Conservation (phyloP, 345 rosid genomes). For the Conringia planisiliqua region DNA sequence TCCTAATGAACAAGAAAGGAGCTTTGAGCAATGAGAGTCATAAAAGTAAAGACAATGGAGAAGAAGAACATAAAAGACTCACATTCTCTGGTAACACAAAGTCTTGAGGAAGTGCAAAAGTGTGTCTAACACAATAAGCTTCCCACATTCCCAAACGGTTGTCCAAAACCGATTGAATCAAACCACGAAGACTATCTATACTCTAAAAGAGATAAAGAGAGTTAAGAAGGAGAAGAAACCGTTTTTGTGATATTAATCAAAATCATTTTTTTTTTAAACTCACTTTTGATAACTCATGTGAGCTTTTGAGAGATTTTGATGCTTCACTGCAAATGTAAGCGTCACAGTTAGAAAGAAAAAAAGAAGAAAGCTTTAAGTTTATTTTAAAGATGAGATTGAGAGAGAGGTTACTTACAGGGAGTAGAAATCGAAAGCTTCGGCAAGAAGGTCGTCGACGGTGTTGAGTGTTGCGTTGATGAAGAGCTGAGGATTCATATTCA, state of each 20-base stretch:
- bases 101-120: slow-evolving; percentile 74
- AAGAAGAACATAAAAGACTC: slow-evolving; percentile 20
- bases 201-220: slow-evolving; percentile 42
- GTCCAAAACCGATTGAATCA: slow-evolving; percentile 54
- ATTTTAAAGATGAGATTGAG: not conserved
- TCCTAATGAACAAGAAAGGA: slow-evolving; percentile 33
- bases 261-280: too few species aligned
- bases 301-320: slow-evolving; percentile 42
- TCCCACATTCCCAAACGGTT: slow-evolving; percentile 67
- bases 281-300: slow-evolving; percentile 58
- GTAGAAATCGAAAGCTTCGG: slow-evolving; percentile 63
- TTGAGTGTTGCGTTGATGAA: slow-evolving; percentile 78
- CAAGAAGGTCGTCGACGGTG: slow-evolving; percentile 52
- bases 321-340: slow-evolving; percentile 51
- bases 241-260: too few species aligned
- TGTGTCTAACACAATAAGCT: slow-evolving; percentile 57
- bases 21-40: not conserved
- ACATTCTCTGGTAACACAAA: slow-evolving; percentile 56
- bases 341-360: not conserved
- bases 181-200: slow-evolving; percentile 44
- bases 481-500: slow-evolving; percentile 62
- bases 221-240: too few species aligned
- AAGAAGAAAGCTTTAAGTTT: not conserved
- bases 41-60: not conserved
- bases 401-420: slow-evolving; percentile 44